These are phyloP conservation scores for Scleroderma bovista DNA, from an alignment of 768 basidiomycete genomes.

Conservation along the genomic window DNA sequence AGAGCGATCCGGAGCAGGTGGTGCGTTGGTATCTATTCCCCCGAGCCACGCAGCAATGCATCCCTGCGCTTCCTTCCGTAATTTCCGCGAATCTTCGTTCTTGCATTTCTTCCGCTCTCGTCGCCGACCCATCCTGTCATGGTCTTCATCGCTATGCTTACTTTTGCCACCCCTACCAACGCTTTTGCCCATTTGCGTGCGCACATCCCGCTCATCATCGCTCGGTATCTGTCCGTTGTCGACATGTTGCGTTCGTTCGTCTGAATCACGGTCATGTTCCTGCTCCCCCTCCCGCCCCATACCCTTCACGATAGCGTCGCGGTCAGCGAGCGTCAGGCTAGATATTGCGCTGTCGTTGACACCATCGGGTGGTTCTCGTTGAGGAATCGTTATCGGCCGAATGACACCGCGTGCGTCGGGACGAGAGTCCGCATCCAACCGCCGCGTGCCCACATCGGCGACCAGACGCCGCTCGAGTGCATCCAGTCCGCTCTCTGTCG, in stretches of 20 bases:
- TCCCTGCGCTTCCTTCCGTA: slow-evolving; percentile 53
- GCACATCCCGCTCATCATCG: slow-evolving; percentile 28
- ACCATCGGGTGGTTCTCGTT: slow-evolving; percentile 20
- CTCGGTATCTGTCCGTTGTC: slow-evolving; percentile 21
- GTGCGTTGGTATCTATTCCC: slow-evolving; percentile 51
- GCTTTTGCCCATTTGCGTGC: slow-evolving; percentile 25
- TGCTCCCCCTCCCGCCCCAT: slow-evolving; percentile 19
- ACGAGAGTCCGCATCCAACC: slow-evolving; percentile 24
- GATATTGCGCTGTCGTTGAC: slow-evolving; percentile 45
- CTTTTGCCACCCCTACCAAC: slow-evolving; percentile 18
- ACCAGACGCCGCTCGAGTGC: slow-evolving; percentile 64
- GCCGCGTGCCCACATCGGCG: slow-evolving; percentile 68
- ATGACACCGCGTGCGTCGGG: slow-evolving; percentile 35
- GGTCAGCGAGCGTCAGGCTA: slow-evolving; percentile 37
- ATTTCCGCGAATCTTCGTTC: slow-evolving; percentile 32
- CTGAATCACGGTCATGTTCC: slow-evolving; percentile 27
- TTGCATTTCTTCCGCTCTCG: slow-evolving; percentile 26
- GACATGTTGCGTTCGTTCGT: slow-evolving; percentile 28
- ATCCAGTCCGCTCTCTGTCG: slow-evolving; percentile 56
- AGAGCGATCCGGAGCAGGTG: slow-evolving; percentile 38
- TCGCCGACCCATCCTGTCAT: slow-evolving; percentile 17
- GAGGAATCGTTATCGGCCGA: slow-evolving; percentile 36
- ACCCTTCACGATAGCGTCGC: slow-evolving; percentile 14
- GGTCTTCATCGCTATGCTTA: slow-evolving; percentile 22
- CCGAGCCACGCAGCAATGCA: slow-evolving; percentile 78